Evolutionary conservation across 768 basidiomycete species (phyloP).

Genomic region (Mycena albidolilacea): DNA sequence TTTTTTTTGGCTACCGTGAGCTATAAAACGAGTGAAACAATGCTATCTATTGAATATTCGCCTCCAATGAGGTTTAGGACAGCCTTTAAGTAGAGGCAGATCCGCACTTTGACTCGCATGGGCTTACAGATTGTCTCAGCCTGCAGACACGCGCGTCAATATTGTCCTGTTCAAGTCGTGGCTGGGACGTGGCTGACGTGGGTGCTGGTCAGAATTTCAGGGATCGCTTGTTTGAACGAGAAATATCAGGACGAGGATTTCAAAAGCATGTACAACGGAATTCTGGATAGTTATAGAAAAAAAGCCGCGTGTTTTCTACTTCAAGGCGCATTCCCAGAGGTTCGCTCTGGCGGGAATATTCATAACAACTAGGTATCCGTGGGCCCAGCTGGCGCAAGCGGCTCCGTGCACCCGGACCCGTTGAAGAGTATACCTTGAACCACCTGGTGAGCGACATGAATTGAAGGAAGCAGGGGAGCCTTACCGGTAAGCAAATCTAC

Average conservation of each 20-base stretch:
- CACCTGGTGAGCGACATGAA: neutral
- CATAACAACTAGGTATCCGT: neutral
- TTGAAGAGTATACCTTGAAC: no score
- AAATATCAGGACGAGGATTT: neutral
- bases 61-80: no score
- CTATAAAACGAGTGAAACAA: no score
- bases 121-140: neutral
- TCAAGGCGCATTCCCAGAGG: neutral
- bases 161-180: conserved; percentile 4
- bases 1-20: no score
- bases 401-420: neutral
- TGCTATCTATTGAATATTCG: no score
- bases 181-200: conserved; percentile 1
- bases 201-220: conserved; percentile 3
- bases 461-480: neutral
- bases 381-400: neutral
- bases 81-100: no score
- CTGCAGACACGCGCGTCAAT: neutral
- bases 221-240: neutral
- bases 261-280: neutral
- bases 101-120: no score
- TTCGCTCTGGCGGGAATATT: neutral
- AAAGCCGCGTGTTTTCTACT: neutral
- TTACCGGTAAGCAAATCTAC: conserved; percentile 8
- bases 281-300: neutral